Conservation (phyloP, 768 basidiomycete species). For the Suillus paluster region DNA sequence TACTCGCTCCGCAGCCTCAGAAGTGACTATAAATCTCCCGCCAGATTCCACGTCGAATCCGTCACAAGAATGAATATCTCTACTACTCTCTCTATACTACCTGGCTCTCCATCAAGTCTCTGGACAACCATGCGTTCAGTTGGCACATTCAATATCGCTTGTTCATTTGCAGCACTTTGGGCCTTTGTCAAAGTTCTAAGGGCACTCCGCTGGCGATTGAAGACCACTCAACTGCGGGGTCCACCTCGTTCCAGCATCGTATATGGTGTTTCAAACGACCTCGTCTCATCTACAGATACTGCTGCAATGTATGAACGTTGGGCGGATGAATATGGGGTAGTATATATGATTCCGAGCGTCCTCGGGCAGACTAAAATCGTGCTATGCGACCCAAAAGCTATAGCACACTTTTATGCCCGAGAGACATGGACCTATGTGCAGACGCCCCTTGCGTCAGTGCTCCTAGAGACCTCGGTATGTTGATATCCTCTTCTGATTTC, state of each 20-base stretch:
- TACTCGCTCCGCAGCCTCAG: not conserved
- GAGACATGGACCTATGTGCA: slow-evolving; percentile 56
- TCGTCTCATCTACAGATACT: not conserved
- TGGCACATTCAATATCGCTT: not conserved
- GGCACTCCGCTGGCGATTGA: slow-evolving; percentile 3
- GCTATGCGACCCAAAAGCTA: slow-evolving; percentile 51
- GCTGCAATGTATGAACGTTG: slow-evolving; percentile 25
- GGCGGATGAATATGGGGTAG: slow-evolving; percentile 25
- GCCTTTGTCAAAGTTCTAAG: slow-evolving; percentile 11
- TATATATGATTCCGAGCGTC: slow-evolving; percentile 18
- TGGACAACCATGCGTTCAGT: not conserved
- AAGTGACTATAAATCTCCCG: not conserved
- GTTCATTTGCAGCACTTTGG: not conserved
- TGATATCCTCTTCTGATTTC: not conserved
- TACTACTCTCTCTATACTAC: not conserved
- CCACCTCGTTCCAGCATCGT: slow-evolving; percentile 22
- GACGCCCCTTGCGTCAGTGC: slow-evolving; percentile 34
- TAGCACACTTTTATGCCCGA: slow-evolving; percentile 50
- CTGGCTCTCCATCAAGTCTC: not conserved
- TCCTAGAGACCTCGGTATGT: slow-evolving; percentile 31
- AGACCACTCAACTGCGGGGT: slow-evolving; percentile 21
- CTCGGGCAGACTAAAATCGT: slow-evolving; percentile 19
- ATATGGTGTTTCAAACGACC: slow-evolving; percentile 20
- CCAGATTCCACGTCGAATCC: not conserved
- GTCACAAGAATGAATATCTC: not conserved